Base-by-base conservation (phyloP, 371 early-diverging fungal species). In the Mucor irregularis region DNA sequence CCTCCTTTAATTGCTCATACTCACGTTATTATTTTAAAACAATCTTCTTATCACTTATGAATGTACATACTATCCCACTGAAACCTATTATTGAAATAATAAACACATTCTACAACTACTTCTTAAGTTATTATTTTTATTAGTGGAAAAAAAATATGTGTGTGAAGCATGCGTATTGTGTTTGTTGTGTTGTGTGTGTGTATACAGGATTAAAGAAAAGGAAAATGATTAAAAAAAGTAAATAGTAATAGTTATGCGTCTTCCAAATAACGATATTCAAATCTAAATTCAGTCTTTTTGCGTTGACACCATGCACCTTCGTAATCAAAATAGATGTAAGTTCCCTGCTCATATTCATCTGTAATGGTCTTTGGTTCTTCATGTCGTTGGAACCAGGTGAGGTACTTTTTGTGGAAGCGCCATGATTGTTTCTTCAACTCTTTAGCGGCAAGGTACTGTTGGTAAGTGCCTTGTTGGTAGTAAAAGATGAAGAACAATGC, bases 401-500 rank as follows among this genome's bases (percentile, higher is more conserved):
- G 71, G 60, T 97, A 98, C 79, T 97, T 96, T 70, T 97, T 98
- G 75, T 99, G 99, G 74, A 96, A 99, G 38, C 99, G 86, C 99
- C 99, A 99, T 22, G 93, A 92, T 67, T 97, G 96, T 61, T 91
- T 89, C 74, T 99, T 99, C 52, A 99, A 78, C 71, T 97, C 98
- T 52, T 88, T 83, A 19, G 98, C 98, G 5, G 99, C 99, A 43
- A 98, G 79, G 63, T 92, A 94, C 88, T 99, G 99, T 58, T 95
- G 94, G 58, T 92, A 90, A 21, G 98, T 96, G 56, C 96, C 96
- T 70, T 90, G 94, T 71, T 92, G 95, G 71, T 92, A 96, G 77
- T 99, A 99, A 72, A 99, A 99, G 53, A 98, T 95, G 72, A 94
- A 99, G 69, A 99, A 99, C 37, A 99, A 80, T 21, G 98, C 95